Conservation (phyloP, 1,284 basidiomycete species). For the Ustilago cynodontis region DNA sequence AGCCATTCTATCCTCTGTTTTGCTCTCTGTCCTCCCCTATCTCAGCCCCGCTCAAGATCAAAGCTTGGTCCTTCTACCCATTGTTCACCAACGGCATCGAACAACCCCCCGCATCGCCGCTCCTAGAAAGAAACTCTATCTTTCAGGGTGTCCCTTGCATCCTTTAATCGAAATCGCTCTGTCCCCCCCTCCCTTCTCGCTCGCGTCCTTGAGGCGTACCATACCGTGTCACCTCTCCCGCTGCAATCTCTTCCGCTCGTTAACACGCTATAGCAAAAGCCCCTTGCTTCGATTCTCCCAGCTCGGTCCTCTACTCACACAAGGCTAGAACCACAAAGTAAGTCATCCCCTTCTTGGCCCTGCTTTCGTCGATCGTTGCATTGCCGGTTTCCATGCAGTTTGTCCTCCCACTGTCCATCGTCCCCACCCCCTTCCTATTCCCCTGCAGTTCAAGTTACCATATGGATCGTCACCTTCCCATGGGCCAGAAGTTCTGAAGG, state of each 20-base stretch:
- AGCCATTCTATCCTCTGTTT: not conserved
- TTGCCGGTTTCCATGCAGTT: constrained; percentile 2
- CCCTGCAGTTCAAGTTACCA: not conserved
- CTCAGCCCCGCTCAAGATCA: not conserved
- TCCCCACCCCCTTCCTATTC: not conserved
- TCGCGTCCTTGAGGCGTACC: constrained; percentile 3
- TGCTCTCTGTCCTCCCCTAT: not conserved
- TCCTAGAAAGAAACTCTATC: not conserved
- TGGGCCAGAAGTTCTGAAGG: no score
- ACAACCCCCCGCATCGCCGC: not conserved
- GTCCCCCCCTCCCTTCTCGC: not conserved
- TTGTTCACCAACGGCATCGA: no score
- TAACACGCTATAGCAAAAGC: not conserved
- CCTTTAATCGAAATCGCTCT: not conserved
- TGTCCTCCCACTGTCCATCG: constrained; percentile 3
- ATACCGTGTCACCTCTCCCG: not conserved
- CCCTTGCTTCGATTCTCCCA: constrained; percentile 16
- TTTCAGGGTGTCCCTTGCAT: not conserved
- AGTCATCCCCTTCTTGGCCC: not conserved
- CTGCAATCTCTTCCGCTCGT: not conserved
- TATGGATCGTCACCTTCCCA: not conserved
- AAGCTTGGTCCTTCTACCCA: not conserved
- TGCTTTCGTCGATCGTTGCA: constrained; percentile 14
- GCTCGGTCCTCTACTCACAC: not conserved
- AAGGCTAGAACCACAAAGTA: no score